Base-by-base conservation (phyloP, 306 rosid genomes). In the Sphenostylis stenocarpa region DNA sequence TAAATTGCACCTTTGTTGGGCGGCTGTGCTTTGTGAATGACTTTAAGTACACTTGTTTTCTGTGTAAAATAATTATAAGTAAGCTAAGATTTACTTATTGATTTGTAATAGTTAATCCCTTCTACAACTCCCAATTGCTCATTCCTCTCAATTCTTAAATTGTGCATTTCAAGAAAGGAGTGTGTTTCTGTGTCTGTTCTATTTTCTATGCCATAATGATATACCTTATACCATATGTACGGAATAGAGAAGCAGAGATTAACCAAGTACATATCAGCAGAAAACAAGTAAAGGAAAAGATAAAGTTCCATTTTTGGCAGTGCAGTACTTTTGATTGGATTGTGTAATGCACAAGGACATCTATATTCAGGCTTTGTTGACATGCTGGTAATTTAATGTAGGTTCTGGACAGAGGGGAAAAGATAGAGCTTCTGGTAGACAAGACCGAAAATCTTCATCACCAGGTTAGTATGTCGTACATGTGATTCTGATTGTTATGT, bases 391-490 rank as follows among this genome's bases (percentile, higher is more conserved):
- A 71, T 77, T 65, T 70, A 24, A 79, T 84, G 73, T 79, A 92
- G 99, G 99, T 95, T 67, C 84, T 95, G 73, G 99, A 95, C 80
- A 85, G 99, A 70, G 99, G 99, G 6, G 97, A 95, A 84, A 95
- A 95, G 88, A 95, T 95, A 68, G 99, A 95, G 85, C 99, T 95
- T 87, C 81, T 95, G 66, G 99, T 95, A 63, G 99, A 95, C 67
- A 95, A 95, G 86, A 95, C 97, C 34, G 99, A 95, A 86, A 95
- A 88, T 84, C 98, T 95, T 82, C 97, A 89, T 65, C 83, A 84
- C 66, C 98, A 95, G 99, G 99, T 95, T 67, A 24, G 88, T 80
- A 31, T 12, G 36, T 48, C 1, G 4, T 64, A 21, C 53, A 5
- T 38, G 33, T 64, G 57, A 66, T 33, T 15, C 11, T 41, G 14